Evolutionary conservation across 2,329 filamentous ascomycete species (phyloP).

Genomic region (Ceratocystis eucalypticola): DNA sequence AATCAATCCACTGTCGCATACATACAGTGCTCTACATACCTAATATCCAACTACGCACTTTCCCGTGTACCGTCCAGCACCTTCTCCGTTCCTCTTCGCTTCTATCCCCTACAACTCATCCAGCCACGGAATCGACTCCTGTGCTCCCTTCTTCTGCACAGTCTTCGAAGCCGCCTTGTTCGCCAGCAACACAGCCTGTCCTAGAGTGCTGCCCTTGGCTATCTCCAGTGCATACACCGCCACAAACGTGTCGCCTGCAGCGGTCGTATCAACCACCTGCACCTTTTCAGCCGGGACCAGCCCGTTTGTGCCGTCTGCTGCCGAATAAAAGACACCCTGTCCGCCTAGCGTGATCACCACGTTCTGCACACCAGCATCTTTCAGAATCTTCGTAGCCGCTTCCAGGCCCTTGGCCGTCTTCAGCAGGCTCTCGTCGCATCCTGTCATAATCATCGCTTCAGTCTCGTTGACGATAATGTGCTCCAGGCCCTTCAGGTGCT

Average conservation of each 20-base stretch:
- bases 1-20: not conserved
- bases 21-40: not conserved
- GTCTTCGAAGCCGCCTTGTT: constrained; percentile 18
- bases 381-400: constrained; percentile 32
- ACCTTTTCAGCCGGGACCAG: constrained; percentile 33
- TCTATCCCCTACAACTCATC: constrained; percentile 13
- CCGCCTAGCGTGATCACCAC: constrained; percentile 55
- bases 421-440: constrained; percentile 7
- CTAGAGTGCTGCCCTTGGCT: constrained; percentile 11
- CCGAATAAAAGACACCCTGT: constrained; percentile 42
- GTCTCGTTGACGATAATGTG: constrained; percentile 64
- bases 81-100: not conserved
- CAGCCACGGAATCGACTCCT: constrained; percentile 19
- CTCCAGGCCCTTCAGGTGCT: constrained; percentile 43
- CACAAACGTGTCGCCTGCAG: constrained; percentile 61
- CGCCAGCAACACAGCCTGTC: constrained; percentile 13
- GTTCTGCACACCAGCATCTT: constrained; percentile 45
- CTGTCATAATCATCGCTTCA: constrained; percentile 47
- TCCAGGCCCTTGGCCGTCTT: constrained; percentile 9
- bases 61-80: not conserved
- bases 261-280: constrained; percentile 62
- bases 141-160: constrained; percentile 18
- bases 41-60: not conserved
- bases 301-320: constrained; percentile 28
- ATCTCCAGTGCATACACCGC: constrained; percentile 45